Evolutionary conservation across 371 early-diverging fungal genomes (phyloP), one percentile per base, ranked within the genome.

Genomic region (Umbelopsis sp.): DNA sequence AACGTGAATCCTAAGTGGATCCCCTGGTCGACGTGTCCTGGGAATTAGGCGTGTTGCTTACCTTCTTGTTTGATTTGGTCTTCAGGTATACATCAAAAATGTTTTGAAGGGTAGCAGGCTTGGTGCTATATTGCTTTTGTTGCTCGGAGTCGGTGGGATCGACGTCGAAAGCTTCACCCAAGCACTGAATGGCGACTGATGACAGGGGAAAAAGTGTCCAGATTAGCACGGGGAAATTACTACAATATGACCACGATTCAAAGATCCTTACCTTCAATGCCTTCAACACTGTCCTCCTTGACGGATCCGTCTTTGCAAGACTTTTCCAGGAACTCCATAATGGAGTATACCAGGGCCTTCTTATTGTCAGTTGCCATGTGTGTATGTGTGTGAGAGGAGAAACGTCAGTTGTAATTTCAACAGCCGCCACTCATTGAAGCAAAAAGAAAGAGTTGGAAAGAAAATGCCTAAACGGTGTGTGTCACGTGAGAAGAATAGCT

Each of bases 1-100:
- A 16, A 41, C 44, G 16, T 45, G 22, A 41, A 24, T 38, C 35
- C 35, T 4, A 7, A 41, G 41, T 41, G 1, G 41, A 41, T 41
- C 12, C 41, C 10, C 41, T 51, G 41, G 38, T 20, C 63, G 66
- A 70, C 48, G 46, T 6, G 20, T 48, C 48, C 4, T 66, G 52
- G 29, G 44, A 46, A 22, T 37, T 50, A 67, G 65, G 46, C 53
- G 72, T 69, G 69, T 72, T 76, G 70, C 50, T 65, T 53, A 20
- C 51, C 66, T 62, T 70, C 72, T 70, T 86, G 70, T 80, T 86
- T 87, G 88, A 85, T 74, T 94, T 92, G 20, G 96, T 94, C 64
- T 88, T 90, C 48, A 94, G 80, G 71, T 93, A 97, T n/a, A 95
- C 92, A 71, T 95, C 94, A 74, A 97, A 97, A 69, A 98, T 92